Evolutionary conservation across 2,329 filamentous ascomycete species (phyloP).

Genomic region (Cercospora citrullina): DNA sequence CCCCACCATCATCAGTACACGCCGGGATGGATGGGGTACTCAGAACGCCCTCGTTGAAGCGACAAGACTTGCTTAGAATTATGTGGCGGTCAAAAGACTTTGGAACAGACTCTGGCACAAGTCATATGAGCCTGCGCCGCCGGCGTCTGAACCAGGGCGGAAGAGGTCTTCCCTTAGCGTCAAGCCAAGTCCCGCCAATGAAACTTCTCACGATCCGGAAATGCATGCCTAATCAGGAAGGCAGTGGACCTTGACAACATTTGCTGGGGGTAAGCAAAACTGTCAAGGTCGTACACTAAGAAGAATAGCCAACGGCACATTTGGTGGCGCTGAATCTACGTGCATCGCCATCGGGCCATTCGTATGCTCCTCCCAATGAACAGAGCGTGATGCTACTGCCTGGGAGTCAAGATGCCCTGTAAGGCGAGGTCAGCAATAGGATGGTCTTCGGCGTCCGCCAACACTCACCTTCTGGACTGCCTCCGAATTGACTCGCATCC

Average conservation of each 20-base stretch:
- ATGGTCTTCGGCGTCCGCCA: background rate
- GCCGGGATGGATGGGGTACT: background rate
- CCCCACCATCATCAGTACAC: background rate
- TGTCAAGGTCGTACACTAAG: slow-evolving; percentile 1
- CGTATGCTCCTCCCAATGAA: background rate
- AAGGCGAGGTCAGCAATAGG: background rate
- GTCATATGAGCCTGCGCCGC: slow-evolving; percentile 6
- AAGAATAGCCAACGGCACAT: background rate
- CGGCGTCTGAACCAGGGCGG: slow-evolving; percentile 8
- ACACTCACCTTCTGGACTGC: slow-evolving; percentile 26
- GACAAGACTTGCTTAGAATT: background rate
- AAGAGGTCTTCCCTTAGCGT: slow-evolving; percentile 15
- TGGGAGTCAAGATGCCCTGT: slow-evolving; percentile 14
- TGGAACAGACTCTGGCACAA: background rate
- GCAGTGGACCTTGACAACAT: slow-evolving; percentile 4
- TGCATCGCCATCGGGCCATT: background rate
- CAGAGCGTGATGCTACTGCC: background rate
- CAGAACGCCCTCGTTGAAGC: background rate
- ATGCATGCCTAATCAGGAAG: slow-evolving; percentile 7
- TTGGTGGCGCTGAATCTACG: background rate
- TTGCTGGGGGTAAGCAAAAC: slow-evolving; percentile 8
- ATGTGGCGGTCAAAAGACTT: background rate
- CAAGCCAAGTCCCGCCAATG: background rate
- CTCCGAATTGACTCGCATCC: slow-evolving; percentile 30
- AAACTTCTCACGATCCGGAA: background rate